A percentile compares a stretch with the other conserved stretches of the same genome.
Conservation (phyloP, 1,284 basidiomycete genomes). For the Fomitiporia mediterranea region DNA sequence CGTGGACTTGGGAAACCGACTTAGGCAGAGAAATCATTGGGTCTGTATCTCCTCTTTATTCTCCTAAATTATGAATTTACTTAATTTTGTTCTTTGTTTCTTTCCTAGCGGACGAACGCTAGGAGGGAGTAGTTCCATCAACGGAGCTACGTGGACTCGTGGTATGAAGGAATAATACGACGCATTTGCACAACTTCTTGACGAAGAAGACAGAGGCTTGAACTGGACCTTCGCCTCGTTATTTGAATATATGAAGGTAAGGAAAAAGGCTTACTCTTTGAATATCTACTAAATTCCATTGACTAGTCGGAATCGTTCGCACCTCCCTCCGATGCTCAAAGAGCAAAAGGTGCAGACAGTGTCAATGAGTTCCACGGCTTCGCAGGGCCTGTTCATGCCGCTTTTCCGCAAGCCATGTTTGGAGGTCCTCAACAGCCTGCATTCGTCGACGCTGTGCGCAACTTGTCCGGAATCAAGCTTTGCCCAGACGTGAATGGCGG, state of each 20-base stretch:
- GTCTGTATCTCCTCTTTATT: conserved; percentile 29
- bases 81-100: too few relatives aligned
- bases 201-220: conserved; percentile 40
- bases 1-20: conserved; percentile 48
- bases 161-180: conserved; percentile 56
- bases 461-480: conserved; percentile 25
- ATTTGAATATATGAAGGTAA: conserved; percentile 42
- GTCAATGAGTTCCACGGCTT: conserved; percentile 31
- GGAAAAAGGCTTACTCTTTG: not conserved
- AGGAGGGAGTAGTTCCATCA: conserved; percentile 57
- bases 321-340: conserved; percentile 30
- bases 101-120: conserved; percentile 47
- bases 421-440: conserved; percentile 33
- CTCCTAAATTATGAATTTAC: too few relatives aligned
- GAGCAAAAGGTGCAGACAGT: conserved; percentile 30
- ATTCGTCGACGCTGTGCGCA: conserved; percentile 30
- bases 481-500: conserved; percentile 34
- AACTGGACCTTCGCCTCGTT: conserved; percentile 58
- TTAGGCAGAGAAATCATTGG: conserved; percentile 43
- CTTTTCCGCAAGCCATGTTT: conserved; percentile 30
- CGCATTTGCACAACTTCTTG: conserved; percentile 46
- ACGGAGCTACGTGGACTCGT: conserved; percentile 55
- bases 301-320: conserved; percentile 33
- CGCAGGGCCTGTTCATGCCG: conserved; percentile 34
- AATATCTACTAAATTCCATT: not conserved